Evolutionary conservation across 805 yeast genomes (phyloP), one percentile per base, ranked within the genome.

Genomic region (Monosporozyma yasuniensis): DNA sequence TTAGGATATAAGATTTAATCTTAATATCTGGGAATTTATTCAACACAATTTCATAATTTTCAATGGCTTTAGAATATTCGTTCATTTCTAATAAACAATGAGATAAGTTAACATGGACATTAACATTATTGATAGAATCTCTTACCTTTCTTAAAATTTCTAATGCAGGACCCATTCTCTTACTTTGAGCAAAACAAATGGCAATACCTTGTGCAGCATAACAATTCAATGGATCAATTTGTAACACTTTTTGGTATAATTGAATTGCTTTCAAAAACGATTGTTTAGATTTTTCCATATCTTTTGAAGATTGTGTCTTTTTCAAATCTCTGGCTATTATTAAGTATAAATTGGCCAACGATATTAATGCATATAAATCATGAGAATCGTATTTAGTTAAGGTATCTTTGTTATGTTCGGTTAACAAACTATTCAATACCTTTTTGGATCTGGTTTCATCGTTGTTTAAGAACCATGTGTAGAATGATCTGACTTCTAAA

Each of bases 201-300:
- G 97, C 98, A 54, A 93, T 75, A 49, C 99, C 99, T 67, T 93
- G 99, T 1, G 99, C 98, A 4, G 99, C 99, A 70, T 83, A 93
- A 1, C 90, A 91, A 63, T 91, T 87, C 56, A 77, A 74, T 2
- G 90, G 80, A 69, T 93, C 98, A 27, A 89, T 69, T 47, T 85
- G 82, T 48, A 93, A 71, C 1, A 88, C 96, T 68, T 93, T 93
- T 60, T 88, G 86, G 65, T 81, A 91, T 52, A 93, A 73, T 68
- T 91, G 97, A 12, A 90, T 84, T n/a, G 96, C 96, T 66, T 96
- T 80, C 43, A 83, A 73, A 64, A 84, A 91, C 49, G 88, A 84
- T 55, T 83, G 85, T 65, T 81, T 85, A 27, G 80, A 80, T 23
- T 69, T 64, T 22, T 80, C 82, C 35, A 68, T 68, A 9, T 73